Percentiles rank a stretch among this genome's conserved stretches.
These are phyloP conservation scores for Dendrobium nobile DNA, from an alignment of 106 monocot genomes.

Conservation along the genomic window DNA sequence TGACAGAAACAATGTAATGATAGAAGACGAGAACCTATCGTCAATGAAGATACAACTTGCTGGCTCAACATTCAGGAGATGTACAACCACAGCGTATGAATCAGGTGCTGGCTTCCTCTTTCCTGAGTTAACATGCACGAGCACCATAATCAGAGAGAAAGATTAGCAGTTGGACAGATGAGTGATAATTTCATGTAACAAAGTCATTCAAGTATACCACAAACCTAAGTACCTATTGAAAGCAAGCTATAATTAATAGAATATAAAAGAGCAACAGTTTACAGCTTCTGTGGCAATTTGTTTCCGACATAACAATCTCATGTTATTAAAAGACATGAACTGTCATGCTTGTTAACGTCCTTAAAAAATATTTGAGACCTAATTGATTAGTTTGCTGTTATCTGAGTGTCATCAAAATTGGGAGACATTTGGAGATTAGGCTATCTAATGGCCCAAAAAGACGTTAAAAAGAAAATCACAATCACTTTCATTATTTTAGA, in stretches of 20 bases:
- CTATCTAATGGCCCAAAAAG: background rate
- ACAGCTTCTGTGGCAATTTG: background rate
- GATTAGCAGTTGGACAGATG: background rate
- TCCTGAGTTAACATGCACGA: constrained; percentile 23
- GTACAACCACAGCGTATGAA: constrained; percentile 47
- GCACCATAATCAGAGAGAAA: background rate
- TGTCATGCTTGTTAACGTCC: too few relatives aligned
- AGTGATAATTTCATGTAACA: background rate
- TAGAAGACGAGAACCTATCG: constrained; percentile 56
- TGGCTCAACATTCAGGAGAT: constrained; percentile 61
- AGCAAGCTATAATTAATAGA: background rate
- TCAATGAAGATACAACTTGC: constrained; percentile 70
- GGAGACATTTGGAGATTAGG: background rate
- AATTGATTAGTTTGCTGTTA: background rate
- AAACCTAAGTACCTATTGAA: background rate
- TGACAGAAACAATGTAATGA: background rate
- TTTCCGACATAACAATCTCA: background rate
- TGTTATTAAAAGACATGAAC: too few relatives aligned
- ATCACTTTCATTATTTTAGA: background rate
- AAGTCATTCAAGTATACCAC: background rate
- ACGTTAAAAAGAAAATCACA: background rate
- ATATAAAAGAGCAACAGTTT: background rate
- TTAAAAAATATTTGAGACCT: too few relatives aligned
- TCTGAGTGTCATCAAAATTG: background rate
- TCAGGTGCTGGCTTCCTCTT: constrained; percentile 70